Conservation (phyloP, 2,329 filamentous ascomycete species). For the Cadophora luteo-olivacea region DNA sequence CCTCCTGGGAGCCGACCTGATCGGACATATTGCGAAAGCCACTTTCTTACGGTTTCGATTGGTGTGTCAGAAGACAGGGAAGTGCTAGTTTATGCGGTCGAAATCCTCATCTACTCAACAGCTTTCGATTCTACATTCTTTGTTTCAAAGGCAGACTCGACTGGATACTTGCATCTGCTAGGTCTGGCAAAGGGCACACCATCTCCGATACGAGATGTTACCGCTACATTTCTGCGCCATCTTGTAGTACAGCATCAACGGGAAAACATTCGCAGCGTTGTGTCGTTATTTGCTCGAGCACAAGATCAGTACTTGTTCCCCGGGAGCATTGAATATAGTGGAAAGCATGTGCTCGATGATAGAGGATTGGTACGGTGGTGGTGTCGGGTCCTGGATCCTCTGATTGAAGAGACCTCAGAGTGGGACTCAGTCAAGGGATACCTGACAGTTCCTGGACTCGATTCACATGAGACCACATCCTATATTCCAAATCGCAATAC, state of each 20-base stretch:
- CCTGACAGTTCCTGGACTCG: constrained; percentile 85
- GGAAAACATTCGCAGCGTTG: constrained; percentile 69
- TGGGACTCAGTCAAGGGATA: constrained; percentile 72
- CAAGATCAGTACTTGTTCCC: constrained; percentile 96
- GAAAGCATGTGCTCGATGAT: constrained; percentile 93
- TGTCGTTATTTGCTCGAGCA: constrained; percentile 90
- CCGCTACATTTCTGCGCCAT: constrained; percentile 76
- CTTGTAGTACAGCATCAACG: constrained; percentile 72
- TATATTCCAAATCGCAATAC: constrained; percentile 67
- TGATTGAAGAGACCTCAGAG: constrained; percentile 52
- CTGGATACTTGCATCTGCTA: constrained; percentile 79
- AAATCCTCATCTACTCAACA: constrained; percentile 87
- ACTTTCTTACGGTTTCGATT: constrained; percentile 72
- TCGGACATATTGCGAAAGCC: constrained; percentile 84
- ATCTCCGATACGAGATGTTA: constrained; percentile 78
- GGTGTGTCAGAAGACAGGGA: constrained; percentile 36
- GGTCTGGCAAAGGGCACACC: constrained; percentile 65
- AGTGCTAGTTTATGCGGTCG: constrained; percentile 81
- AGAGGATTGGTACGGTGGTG: constrained; percentile 93
- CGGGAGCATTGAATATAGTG: constrained; percentile 81
- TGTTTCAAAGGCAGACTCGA: constrained; percentile 96
- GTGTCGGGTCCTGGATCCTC: constrained; percentile 84
- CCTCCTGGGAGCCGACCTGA: constrained; percentile 75
- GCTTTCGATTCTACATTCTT: constrained; percentile 84
- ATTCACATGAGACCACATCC: constrained; percentile 78